Evolutionary conservation across 108 stramenopile species (phyloP).

Genomic region (Cyclotella choctawhatcheeana): DNA sequence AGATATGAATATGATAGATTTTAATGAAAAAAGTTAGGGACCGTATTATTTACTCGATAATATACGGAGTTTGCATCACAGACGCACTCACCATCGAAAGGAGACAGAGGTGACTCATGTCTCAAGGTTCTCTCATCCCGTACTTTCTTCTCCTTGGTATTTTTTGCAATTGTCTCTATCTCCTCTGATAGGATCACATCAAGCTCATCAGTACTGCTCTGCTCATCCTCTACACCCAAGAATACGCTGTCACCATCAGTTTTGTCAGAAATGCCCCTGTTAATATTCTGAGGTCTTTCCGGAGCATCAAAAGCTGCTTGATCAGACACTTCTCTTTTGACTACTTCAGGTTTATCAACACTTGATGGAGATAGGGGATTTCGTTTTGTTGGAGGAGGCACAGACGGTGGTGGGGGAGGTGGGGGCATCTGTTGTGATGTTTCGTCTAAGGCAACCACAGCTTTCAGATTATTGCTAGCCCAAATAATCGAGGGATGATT

Average conservation of each 20-base stretch:
- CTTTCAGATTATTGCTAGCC: conserved; percentile 26
- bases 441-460: conserved; percentile 7
- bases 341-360: conserved; percentile 2
- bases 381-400: conserved; percentile 12
- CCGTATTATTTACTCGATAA: too few species aligned
- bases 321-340: neutral
- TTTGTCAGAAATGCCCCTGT: neutral
- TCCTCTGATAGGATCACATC: conserved; percentile 25
- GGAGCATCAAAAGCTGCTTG: neutral
- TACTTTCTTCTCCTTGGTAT: neutral
- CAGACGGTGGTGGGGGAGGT: conserved; percentile 14
- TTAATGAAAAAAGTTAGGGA: neutral
- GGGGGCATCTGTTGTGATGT: conserved; percentile 7
- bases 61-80: too few species aligned
- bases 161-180: neutral
- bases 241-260: conserved; percentile 31
- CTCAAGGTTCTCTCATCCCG: neutral
- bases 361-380: neutral
- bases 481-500: conserved; percentile 32
- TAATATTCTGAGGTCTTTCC: neutral
- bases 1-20: neutral
- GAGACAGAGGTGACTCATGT: neutral
- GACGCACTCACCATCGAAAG: conserved; percentile 16
- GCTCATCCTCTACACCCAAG: conserved; percentile 30
- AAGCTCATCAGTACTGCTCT: conserved; percentile 31